These are phyloP conservation scores for Catharanthus roseus DNA, from an alignment of 257 asterid species.

Conservation along the genomic window DNA sequence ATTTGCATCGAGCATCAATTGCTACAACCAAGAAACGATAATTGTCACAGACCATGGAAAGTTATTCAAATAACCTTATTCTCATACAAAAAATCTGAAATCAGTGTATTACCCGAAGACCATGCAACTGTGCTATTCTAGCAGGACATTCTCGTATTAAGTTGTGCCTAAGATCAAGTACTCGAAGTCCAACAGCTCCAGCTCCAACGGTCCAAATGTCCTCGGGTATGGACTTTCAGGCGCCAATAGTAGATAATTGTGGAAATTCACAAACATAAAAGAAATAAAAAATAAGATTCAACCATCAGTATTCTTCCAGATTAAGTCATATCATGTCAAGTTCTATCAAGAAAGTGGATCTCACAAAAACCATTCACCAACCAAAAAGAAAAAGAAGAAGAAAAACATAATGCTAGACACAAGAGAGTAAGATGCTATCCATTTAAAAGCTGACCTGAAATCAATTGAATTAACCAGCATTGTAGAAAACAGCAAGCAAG, in stretches of 20 bases:
- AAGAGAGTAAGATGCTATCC: background rate
- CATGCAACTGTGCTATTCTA: conserved; percentile 40
- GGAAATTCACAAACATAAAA: background rate
- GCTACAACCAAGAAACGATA: conserved; percentile 31
- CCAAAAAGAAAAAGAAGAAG: background rate
- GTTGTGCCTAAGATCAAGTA: conserved; percentile 74
- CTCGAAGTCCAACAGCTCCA: conserved; percentile 47
- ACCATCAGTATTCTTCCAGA: background rate
- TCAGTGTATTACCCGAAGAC: conserved; percentile 47
- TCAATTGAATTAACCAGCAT: background rate
- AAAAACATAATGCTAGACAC: background rate
- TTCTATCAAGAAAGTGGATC: background rate
- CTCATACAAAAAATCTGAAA: conserved; percentile 12
- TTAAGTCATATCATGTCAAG: background rate
- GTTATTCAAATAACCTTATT: conserved; percentile 9
- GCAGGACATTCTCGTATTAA: conserved; percentile 54
- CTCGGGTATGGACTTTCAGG: conserved; percentile 66
- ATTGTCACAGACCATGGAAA: conserved; percentile 3
- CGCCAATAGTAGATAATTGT: conserved; percentile 24
- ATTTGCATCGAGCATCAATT: conserved; percentile 59
- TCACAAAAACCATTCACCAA: background rate
- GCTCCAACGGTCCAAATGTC: conserved; percentile 67
- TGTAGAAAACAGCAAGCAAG: background rate
- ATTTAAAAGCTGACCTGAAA: background rate
- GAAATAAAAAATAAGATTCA: background rate